Evolutionary conservation across 257 asterid genomes (phyloP).

Genomic region (Gentiana straminea): DNA sequence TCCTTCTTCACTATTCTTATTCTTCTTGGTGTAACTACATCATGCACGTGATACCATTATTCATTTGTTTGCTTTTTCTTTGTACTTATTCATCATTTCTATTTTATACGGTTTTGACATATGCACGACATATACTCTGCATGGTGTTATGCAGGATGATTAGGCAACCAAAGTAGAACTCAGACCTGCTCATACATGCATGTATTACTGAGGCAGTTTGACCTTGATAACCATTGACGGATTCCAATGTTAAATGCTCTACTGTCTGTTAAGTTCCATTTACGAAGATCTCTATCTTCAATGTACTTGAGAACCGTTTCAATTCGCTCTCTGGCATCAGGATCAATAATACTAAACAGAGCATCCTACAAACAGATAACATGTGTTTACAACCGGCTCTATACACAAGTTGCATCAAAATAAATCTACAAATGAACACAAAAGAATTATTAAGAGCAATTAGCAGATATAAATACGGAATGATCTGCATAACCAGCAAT

Average conservation of each 20-base stretch:
- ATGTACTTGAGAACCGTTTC: constrained; percentile 55
- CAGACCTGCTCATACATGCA: constrained; percentile 76
- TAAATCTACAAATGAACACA: background rate
- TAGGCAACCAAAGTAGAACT: constrained; percentile 1
- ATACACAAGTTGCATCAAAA: background rate
- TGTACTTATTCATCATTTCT: no score
- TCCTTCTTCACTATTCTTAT: no score
- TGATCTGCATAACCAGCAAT: background rate
- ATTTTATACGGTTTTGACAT: no score
- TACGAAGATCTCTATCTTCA: constrained; percentile 73
- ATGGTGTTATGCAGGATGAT: background rate
- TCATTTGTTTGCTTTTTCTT: no score
- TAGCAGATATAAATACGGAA: background rate
- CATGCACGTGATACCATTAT: no score
- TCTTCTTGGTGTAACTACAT: no score
- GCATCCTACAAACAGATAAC: background rate
- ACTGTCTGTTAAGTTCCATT: constrained; percentile 53
- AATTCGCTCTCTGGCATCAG: constrained; percentile 37
- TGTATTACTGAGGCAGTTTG: constrained; percentile 70
- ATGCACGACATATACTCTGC: no score
- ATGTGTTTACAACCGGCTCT: no score
- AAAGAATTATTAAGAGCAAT: background rate
- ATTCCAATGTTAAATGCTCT: constrained; percentile 62
- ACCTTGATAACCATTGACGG: constrained; percentile 53
- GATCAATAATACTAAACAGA: constrained; percentile 32